These are phyloP conservation scores for Colletotrichum costaricense DNA, from an alignment of 2,329 filamentous ascomycete genomes.

Conservation along the genomic window DNA sequence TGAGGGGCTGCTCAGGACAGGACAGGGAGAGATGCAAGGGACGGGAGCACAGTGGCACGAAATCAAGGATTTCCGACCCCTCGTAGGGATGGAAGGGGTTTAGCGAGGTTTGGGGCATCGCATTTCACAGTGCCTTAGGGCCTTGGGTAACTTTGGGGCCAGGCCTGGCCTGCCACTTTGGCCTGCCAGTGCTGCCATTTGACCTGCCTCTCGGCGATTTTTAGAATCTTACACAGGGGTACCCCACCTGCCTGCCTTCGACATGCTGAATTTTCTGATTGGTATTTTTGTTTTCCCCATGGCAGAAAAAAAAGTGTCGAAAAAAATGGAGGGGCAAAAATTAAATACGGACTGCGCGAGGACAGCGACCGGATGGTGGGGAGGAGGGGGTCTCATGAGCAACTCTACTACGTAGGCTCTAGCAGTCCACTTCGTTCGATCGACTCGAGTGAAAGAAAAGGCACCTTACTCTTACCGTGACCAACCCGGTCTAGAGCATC, in stretches of 20 bases:
- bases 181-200: slow-evolving; percentile 1
- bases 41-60: slow-evolving; percentile 15
- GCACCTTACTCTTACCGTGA: background rate
- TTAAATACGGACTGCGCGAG: slow-evolving; percentile 1
- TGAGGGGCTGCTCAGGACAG: slow-evolving; percentile 25
- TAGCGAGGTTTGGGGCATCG: slow-evolving; percentile 25
- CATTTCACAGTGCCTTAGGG: slow-evolving; percentile 8
- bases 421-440: background rate
- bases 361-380: background rate
- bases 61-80: slow-evolving; percentile 11
- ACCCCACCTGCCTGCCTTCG: slow-evolving; percentile 20
- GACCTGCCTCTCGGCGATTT: slow-evolving; percentile 33
- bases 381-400: background rate
- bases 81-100: slow-evolving; percentile 25
- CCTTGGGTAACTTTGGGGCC: background rate
- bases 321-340: slow-evolving; percentile 6
- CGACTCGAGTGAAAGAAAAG: background rate
- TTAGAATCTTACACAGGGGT: slow-evolving; percentile 26
- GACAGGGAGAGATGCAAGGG: slow-evolving; percentile 34
- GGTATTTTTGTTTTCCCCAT: slow-evolving; percentile 6
- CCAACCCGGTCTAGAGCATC: background rate
- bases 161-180: slow-evolving; percentile 11
- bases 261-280: slow-evolving; percentile 23
- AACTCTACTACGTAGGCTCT: background rate
- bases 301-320: background rate